A percentile compares a stretch with the other conserved stretches of the same genome.
phyloP scores from a whole-genome alignment of 2,329 filamentous ascomycete genomes.

The Fusarium chaquense region DNA sequence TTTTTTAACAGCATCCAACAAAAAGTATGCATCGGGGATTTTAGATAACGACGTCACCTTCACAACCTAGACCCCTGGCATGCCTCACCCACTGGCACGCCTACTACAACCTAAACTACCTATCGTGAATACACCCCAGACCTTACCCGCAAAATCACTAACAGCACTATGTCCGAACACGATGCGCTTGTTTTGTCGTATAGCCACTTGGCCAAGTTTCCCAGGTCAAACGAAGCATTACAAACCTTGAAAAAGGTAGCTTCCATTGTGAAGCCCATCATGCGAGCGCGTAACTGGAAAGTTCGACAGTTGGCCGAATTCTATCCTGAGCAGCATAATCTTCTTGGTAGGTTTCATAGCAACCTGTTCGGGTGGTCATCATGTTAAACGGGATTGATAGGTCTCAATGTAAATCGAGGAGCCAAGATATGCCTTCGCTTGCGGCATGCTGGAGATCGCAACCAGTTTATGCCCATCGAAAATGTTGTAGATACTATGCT shows the following conservation, averaged over 20 bases:
- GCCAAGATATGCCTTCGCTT: constrained; percentile 85
- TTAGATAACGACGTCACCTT: constrained; percentile 14
- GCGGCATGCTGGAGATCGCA: constrained; percentile 78
- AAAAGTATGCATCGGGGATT: background rate
- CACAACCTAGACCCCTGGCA: background rate
- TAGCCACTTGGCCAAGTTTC: constrained; percentile 61
- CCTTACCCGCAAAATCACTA: constrained; percentile 11
- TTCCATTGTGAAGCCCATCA: constrained; percentile 92
- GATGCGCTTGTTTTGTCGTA: constrained; percentile 62
- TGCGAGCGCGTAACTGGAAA: constrained; percentile 86
- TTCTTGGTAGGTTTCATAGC: constrained; percentile 75
- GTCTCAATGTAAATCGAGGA: constrained; percentile 82
- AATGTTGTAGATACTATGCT: constrained; percentile 90
- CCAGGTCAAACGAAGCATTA: constrained; percentile 63
- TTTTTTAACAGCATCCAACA: background rate
- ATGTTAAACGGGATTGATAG: constrained; percentile 52
- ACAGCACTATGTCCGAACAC: constrained; percentile 41
- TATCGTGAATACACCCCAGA: constrained; percentile 13
- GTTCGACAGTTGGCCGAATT: constrained; percentile 87
- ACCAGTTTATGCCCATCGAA: constrained; percentile 83
- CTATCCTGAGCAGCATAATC: constrained; percentile 77
- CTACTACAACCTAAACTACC: background rate
- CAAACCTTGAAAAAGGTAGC: constrained; percentile 81
- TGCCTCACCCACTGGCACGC: constrained; percentile 1
- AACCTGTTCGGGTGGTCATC: background rate